Evolutionary conservation across 176 grass and related monocot species (phyloP).

Genomic region (Ensete ventricosum): DNA sequence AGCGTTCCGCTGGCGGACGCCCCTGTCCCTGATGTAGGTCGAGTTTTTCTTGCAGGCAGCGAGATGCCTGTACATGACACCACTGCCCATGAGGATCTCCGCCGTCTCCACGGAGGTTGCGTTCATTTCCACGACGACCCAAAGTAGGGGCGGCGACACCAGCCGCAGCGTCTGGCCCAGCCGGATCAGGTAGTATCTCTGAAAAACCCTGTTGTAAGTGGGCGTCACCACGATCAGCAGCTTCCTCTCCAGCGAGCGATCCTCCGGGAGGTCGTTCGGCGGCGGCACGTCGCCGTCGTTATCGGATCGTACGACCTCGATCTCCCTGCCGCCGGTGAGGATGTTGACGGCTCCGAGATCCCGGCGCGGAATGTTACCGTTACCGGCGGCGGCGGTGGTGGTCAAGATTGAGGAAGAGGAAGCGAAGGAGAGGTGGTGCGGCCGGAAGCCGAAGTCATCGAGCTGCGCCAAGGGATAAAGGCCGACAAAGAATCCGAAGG

Average conservation of each 20-base stretch:
- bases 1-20: conserved; percentile 65
- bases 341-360: neutral
- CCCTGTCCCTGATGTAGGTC: conserved; percentile 19
- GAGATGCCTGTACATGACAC: conserved; percentile 76
- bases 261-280: neutral
- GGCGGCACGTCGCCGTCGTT: neutral
- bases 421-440: conserved; percentile 2
- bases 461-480: conserved; percentile 21
- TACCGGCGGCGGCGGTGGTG: neutral
- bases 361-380: neutral
- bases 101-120: conserved; percentile 48
- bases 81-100: conserved; percentile 44
- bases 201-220: conserved; percentile 54
- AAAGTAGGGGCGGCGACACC: conserved; percentile 42
- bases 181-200: conserved; percentile 62
- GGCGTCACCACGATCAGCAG: conserved; percentile 61
- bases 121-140: conserved; percentile 75
- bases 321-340: neutral
- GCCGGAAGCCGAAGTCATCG: conserved; percentile 13
- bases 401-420: neutral
- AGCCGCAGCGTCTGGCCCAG: conserved; percentile 74
- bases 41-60: conserved; percentile 27
- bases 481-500: conserved; percentile 68
- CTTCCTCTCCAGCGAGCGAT: neutral
- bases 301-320: neutral